Conservation (phyloP, 1,139 yeast genomes). For the Meyerozyma athensensis region DNA sequence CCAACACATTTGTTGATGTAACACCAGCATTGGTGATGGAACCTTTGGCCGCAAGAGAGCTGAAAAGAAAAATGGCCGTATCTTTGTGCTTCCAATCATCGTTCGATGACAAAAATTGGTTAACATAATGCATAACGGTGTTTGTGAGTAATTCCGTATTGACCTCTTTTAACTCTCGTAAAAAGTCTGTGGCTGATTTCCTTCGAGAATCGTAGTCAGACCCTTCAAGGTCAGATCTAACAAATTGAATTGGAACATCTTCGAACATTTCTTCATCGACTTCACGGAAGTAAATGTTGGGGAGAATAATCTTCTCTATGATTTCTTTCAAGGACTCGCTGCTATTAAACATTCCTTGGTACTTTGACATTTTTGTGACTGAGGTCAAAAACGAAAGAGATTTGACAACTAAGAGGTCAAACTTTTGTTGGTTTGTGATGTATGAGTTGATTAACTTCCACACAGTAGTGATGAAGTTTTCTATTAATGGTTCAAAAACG, state of each 20-base stretch:
- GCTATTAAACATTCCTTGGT: conserved; percentile 56
- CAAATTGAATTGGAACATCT: conserved; percentile 93
- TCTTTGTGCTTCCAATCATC: conserved; percentile 78
- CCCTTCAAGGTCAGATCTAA: conserved; percentile 91
- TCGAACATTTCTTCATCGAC: conserved; percentile 90
- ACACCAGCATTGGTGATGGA: conserved; percentile 81
- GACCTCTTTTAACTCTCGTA: conserved; percentile 79
- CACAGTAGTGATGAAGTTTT: conserved; percentile 72
- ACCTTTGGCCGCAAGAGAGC: conserved; percentile 90
- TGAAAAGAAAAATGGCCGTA: conserved; percentile 78
- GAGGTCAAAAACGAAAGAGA: conserved; percentile 79
- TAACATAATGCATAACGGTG: conserved; percentile 73
- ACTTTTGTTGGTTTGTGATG: conserved; percentile 67
- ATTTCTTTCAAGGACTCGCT: conserved; percentile 71
- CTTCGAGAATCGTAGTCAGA: conserved; percentile 91
- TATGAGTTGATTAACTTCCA: conserved; percentile 70
- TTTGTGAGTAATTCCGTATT: conserved; percentile 72
- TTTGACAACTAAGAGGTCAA: conserved; percentile 79
- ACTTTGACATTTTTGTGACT: conserved; percentile 66
- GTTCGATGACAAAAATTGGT: conserved; percentile 52
- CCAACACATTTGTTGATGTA: conserved; percentile 75
- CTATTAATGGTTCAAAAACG: conserved; percentile 72
- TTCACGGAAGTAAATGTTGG: conserved; percentile 80
- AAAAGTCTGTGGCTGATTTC: conserved; percentile 84
- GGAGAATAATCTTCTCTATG: conserved; percentile 78